phyloP scores from a whole-genome alignment of 2,329 filamentous ascomycete species.

The Trichoderma oligosporum region DNA sequence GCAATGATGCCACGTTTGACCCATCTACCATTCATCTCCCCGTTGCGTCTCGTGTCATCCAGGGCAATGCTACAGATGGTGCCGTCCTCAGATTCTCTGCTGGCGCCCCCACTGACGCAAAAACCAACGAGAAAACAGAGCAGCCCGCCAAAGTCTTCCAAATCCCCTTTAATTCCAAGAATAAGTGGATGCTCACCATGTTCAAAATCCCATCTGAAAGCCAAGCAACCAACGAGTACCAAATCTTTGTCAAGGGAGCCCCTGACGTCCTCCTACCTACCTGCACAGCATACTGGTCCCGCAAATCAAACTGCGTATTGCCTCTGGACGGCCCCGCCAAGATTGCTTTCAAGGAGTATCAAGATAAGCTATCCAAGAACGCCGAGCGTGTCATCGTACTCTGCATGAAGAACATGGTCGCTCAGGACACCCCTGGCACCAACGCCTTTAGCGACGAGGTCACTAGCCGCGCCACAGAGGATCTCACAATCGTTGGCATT shows the following conservation, averaged over 20 bases:
- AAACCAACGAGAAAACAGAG: conserved; percentile 23
- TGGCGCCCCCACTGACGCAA: conserved; percentile 4
- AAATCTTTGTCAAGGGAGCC: conserved; percentile 51
- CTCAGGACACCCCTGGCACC: conserved; percentile 41
- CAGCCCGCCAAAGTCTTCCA: conserved; percentile 34
- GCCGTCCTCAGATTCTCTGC: conserved; percentile 41
- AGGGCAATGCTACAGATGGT: conserved; percentile 43
- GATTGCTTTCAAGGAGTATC: conserved; percentile 34
- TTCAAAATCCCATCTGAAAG: conserved; percentile 30
- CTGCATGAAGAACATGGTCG: conserved; percentile 36
- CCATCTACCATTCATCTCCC: conserved; percentile 35
- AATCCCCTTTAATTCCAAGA: conserved; percentile 49
- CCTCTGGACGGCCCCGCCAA: conserved; percentile 35
- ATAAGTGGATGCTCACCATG: conserved; percentile 48
- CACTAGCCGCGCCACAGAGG: conserved; percentile 36
- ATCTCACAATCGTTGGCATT: conserved; percentile 49
- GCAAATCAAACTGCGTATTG: conserved; percentile 30
- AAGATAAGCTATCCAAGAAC: conserved; percentile 40
- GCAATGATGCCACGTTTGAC: conserved; percentile 44
- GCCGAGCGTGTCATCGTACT: conserved; percentile 44
- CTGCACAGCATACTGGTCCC: conserved; percentile 37
- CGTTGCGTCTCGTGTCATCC: conserved; percentile 33
- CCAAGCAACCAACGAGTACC: conserved; percentile 30
- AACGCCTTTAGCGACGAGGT: conserved; percentile 52
- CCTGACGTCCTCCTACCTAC: conserved; percentile 46